Percentiles rank a stretch among this genome's conserved stretches.
phyloP scores from a whole-genome alignment of 164 flowering plant species.

The Magnolia kwangsiensis region DNA sequence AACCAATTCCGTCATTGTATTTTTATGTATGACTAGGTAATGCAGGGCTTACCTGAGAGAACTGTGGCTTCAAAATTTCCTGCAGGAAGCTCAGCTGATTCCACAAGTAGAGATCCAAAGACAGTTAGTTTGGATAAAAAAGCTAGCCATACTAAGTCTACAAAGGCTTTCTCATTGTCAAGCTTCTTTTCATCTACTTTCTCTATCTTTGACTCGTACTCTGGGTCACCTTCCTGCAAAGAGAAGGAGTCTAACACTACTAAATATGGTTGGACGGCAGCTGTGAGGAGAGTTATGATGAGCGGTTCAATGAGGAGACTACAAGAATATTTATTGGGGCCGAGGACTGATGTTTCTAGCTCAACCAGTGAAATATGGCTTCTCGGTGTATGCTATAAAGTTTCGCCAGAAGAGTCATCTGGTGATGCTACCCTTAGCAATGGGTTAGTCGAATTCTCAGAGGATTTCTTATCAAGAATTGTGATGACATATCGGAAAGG shows the following conservation, averaged over 20 bases:
- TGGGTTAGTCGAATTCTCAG: constrained; percentile 57
- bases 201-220: constrained; percentile 44
- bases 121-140: constrained; percentile 27
- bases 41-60: constrained; percentile 53
- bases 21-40: constrained; percentile 38
- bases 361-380: constrained; percentile 88
- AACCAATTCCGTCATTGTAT: constrained; percentile 3
- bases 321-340: constrained; percentile 66
- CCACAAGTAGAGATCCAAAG: constrained; percentile 17
- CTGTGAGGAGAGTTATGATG: constrained; percentile 52
- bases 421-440: constrained; percentile 24
- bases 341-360: constrained; percentile 43
- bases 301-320: constrained; percentile 78
- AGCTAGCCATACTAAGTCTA: constrained; percentile 27
- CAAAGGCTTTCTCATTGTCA: constrained; percentile 49
- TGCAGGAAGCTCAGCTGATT: constrained; percentile 28
- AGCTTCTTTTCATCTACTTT: constrained; percentile 46
- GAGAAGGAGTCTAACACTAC: constrained; percentile 27
- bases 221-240: constrained; percentile 27
- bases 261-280: constrained; percentile 58
- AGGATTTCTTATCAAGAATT: constrained; percentile 80
- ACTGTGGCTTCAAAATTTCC: constrained; percentile 30
- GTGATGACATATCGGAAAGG: constrained; percentile 91
- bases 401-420: constrained; percentile 43
- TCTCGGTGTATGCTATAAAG: constrained; percentile 67